These are phyloP conservation scores for Cercospora beticola DNA, from an alignment of 2,329 filamentous ascomycete species.

Conservation along the genomic window DNA sequence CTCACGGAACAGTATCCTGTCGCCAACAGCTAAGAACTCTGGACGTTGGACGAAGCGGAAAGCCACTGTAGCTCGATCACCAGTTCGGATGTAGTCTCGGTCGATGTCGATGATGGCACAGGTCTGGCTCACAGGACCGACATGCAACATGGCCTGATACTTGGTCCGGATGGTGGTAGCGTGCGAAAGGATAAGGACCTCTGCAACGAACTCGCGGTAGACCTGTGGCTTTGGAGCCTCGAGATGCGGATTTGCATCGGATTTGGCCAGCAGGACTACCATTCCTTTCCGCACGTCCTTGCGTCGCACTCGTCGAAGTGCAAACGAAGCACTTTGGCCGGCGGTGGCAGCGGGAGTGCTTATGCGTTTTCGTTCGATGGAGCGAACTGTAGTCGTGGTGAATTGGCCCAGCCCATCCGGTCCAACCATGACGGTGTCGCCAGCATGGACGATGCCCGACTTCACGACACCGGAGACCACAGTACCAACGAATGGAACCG, in stretches of 20 bases:
- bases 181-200: constrained; percentile 93
- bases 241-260: constrained; percentile 58
- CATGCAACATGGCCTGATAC: constrained; percentile 97
- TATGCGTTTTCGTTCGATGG: constrained; percentile 93
- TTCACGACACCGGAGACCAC: constrained; percentile 95
- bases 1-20: constrained; percentile 88
- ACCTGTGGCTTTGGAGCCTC: constrained; percentile 51
- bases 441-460: constrained; percentile 75
- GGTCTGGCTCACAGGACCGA: constrained; percentile 91
- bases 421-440: constrained; percentile 85
- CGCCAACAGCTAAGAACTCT: constrained; percentile 85
- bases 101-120: constrained; percentile 98
- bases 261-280: constrained; percentile 81
- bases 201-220: constrained; percentile 55
- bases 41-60: constrained; percentile 94
- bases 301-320: constrained; percentile 78
- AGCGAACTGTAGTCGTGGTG: constrained; percentile 78
- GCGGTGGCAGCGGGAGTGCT: constrained; percentile 82
- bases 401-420: constrained; percentile 91
- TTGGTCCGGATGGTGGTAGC: constrained; percentile 95
- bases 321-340: constrained; percentile 90
- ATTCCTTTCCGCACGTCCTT: constrained; percentile 97
- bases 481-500: constrained; percentile 93
- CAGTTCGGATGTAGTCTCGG: constrained; percentile 89
- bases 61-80: constrained; percentile 88